Conservation (phyloP, 1,284 basidiomycete genomes). For the Melanopsichium pennsylvanicum region DNA sequence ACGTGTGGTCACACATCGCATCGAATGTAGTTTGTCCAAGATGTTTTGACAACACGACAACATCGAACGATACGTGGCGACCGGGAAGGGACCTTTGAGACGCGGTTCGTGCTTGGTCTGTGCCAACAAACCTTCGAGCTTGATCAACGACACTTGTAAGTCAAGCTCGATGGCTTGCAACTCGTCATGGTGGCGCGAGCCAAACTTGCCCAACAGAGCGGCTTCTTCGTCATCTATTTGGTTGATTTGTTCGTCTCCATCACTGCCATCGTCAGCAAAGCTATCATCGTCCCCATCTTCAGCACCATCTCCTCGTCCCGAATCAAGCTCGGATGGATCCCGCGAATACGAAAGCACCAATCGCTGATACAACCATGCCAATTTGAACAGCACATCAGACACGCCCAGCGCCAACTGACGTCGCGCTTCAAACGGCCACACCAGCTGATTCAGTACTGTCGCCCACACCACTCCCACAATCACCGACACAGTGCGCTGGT, state of each 20-base stretch:
- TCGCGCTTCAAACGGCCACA: slow-evolving; percentile 94
- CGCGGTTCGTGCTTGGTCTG: slow-evolving; percentile 93
- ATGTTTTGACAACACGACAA: slow-evolving; percentile 87
- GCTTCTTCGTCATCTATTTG: slow-evolving; percentile 40
- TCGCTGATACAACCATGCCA: slow-evolving; percentile 59
- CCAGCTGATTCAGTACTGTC: slow-evolving; percentile 81
- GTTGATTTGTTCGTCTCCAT: too few species aligned
- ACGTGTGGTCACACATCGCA: slow-evolving; percentile 91
- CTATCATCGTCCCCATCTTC: slow-evolving; percentile 2
- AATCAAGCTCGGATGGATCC: slow-evolving; percentile 16
- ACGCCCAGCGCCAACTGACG: slow-evolving; percentile 83
- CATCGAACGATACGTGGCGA: slow-evolving; percentile 79
- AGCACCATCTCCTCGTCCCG: neutral
- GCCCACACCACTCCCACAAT: slow-evolving; percentile 88
- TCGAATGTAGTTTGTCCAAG: slow-evolving; percentile 77
- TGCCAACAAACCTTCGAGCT: slow-evolving; percentile 72
- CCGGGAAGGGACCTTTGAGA: slow-evolving; percentile 73
- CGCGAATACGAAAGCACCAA: slow-evolving; percentile 58
- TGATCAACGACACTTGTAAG: slow-evolving; percentile 86
- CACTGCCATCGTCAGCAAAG: slow-evolving; percentile 7
- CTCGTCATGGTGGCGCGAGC: slow-evolving; percentile 36
- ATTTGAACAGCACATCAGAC: slow-evolving; percentile 71
- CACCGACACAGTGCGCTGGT: slow-evolving; percentile 81
- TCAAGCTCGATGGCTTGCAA: slow-evolving; percentile 81
- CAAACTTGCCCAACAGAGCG: slow-evolving; percentile 35